A percentile compares a stretch with the other conserved stretches of the same genome.
These are phyloP conservation scores for Pelargonium nanum DNA, from an alignment of 345 rosid genomes.

Conservation along the genomic window DNA sequence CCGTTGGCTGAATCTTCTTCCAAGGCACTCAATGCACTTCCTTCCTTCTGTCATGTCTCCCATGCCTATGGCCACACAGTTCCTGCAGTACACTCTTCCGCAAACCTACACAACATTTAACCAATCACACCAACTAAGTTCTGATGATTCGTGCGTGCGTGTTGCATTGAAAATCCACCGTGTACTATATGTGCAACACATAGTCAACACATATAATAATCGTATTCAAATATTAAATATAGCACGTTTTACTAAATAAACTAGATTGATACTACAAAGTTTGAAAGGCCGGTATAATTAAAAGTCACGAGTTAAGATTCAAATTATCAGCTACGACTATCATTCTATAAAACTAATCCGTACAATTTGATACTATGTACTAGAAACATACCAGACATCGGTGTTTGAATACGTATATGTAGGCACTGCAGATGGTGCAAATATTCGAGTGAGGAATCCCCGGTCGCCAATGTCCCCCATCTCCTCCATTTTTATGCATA, in stretches of 20 bases:
- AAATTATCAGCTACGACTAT: too few species aligned
- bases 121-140: not conserved
- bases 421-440: conserved; percentile 49
- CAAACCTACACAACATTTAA: conserved; percentile 33
- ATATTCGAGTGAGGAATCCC: conserved; percentile 67
- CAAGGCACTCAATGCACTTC: conserved; percentile 48
- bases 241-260: too few species aligned
- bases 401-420: conserved; percentile 41
- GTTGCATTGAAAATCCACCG: too few species aligned
- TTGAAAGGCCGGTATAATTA: too few species aligned
- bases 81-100: conserved; percentile 53
- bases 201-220: too few species aligned
- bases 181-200: too few species aligned
- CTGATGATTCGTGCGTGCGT: too few species aligned
- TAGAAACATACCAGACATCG: conserved; percentile 39
- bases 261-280: too few species aligned
- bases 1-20: conserved; percentile 49
- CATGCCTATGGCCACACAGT: conserved; percentile 41
- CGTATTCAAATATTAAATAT: too few species aligned
- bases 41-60: conserved; percentile 62
- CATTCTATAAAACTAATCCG: too few species aligned
- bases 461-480: conserved; percentile 33
- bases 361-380: too few species aligned
- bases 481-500: conserved; percentile 11
- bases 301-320: too few species aligned